These are phyloP conservation scores for Nematodospora anomalae DNA, from an alignment of 1,139 yeast species.

Conservation along the genomic window DNA sequence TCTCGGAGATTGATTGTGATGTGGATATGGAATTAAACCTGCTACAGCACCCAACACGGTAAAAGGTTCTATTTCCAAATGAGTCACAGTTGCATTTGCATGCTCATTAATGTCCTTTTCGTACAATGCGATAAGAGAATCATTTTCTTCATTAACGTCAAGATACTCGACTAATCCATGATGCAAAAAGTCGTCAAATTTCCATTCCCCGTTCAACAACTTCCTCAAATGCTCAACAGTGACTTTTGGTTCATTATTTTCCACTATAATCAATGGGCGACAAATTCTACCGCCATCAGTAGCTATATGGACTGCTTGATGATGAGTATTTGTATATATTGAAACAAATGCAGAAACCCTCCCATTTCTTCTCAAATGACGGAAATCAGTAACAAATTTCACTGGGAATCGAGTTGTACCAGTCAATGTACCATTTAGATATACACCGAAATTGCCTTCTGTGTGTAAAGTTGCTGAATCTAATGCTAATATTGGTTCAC, in stretches of 20 bases:
- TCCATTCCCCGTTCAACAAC: conserved; percentile 69
- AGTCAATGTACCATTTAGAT: conserved; percentile 88
- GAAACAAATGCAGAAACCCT: conserved; percentile 88
- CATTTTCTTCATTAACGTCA: conserved; percentile 98
- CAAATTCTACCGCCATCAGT: conserved; percentile 99
- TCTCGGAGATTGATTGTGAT: conserved; percentile 98
- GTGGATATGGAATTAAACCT: conserved; percentile 98
- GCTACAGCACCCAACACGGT: conserved; percentile 98
- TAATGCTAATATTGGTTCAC: conserved; percentile 77
- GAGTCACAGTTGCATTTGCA: conserved; percentile 58
- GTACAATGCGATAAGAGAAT: conserved; percentile 87
- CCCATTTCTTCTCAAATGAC: conserved; percentile 80
- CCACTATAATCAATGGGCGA: conserved; percentile 89
- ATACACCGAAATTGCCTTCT: conserved; percentile 77
- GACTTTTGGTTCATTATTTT: conserved; percentile 67
- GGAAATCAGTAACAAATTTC: conserved; percentile 74
- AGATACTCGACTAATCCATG: conserved; percentile 91
- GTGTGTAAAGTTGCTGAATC: conserved; percentile 85
- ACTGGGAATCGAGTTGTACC: conserved; percentile 89
- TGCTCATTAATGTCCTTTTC: conserved; percentile 50
- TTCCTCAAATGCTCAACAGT: conserved; percentile 63
- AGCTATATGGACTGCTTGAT: conserved; percentile 91
- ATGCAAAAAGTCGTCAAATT: conserved; percentile 82
- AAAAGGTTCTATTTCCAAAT: conserved; percentile 94
- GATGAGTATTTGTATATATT: conserved; percentile 86